These are phyloP conservation scores for Brassica hybrid DNA, from an alignment of 441 rosid genomes.

Conservation along the genomic window DNA sequence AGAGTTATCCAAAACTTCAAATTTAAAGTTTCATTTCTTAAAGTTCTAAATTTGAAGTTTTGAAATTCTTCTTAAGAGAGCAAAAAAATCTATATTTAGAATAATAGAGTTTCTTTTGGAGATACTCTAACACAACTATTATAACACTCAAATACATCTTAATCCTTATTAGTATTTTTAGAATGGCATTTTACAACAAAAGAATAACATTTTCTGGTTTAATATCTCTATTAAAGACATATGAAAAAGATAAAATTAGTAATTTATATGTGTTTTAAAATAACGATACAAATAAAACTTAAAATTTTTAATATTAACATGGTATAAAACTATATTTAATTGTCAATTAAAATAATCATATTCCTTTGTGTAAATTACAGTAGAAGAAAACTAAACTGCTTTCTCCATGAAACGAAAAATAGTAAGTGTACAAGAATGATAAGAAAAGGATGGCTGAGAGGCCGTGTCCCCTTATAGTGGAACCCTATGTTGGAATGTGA, in stretches of 20 bases:
- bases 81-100: no score
- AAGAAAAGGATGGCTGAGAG: slow-evolving; percentile 39
- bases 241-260: not conserved
- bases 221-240: not conserved
- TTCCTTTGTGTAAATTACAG: not conserved
- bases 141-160: not conserved
- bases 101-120: no score
- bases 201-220: not conserved
- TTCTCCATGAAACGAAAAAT: not conserved
- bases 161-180: not conserved
- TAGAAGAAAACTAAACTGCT: not conserved
- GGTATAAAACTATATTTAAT: not conserved
- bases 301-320: not conserved
- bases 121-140: no score
- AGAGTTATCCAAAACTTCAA: no score
- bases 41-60: no score
- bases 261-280: not conserved
- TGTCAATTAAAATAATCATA: not conserved
- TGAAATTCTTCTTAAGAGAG: no score
- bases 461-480: slow-evolving; percentile 35
- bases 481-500: slow-evolving; percentile 40
- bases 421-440: slow-evolving; percentile 26
- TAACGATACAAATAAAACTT: not conserved
- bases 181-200: not conserved
- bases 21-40: no score